These are phyloP conservation scores for Suillus luteus DNA, from an alignment of 768 basidiomycete species.

Conservation along the genomic window DNA sequence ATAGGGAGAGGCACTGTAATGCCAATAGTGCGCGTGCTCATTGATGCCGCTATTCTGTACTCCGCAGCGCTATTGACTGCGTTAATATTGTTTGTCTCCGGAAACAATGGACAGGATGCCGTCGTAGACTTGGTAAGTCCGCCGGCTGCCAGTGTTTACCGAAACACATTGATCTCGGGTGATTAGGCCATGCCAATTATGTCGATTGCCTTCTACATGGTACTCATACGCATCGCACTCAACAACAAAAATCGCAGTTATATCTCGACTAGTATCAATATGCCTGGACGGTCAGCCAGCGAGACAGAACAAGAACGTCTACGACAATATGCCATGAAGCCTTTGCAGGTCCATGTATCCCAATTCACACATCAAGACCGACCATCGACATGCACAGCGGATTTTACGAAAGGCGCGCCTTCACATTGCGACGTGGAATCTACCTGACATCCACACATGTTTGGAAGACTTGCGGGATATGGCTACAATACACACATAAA, in stretches of 20 bases:
- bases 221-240: conserved; percentile 10
- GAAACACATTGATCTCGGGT: not conserved
- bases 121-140: conserved; percentile 21
- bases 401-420: not conserved
- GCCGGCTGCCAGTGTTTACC: not conserved
- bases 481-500: not conserved
- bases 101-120: conserved; percentile 12
- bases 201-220: conserved; percentile 17
- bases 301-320: not conserved
- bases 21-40: conserved; percentile 10
- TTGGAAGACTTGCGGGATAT: not conserved
- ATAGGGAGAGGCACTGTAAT: not conserved
- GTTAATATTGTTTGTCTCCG: conserved; percentile 5
- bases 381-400: not conserved
- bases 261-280: not conserved
- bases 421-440: not conserved
- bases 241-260: not conserved
- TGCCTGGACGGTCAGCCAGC: not conserved
- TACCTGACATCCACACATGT: not conserved
- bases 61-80: conserved; percentile 11
- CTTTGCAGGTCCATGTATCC: conserved; percentile 5
- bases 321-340: not conserved
- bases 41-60: conserved; percentile 14
- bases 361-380: not conserved
- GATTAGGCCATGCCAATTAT: conserved; percentile 11